phyloP scores from a whole-genome alignment of 1,284 basidiomycete genomes.

The Hemileia vastatrix region DNA sequence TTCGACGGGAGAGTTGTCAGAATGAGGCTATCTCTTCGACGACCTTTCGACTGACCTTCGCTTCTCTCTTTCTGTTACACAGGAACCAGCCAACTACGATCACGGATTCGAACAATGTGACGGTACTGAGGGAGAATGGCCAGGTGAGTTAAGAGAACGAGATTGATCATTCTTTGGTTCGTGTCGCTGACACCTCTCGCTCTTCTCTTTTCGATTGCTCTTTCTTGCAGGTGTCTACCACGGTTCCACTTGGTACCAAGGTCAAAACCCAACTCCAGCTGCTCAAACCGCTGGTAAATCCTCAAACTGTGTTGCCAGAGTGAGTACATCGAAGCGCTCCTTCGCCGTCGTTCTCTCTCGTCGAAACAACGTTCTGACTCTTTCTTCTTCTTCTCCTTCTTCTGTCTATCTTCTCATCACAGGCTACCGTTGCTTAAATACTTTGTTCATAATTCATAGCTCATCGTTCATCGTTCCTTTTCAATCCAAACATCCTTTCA shows the following conservation, averaged over 20 bases:
- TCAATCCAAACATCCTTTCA: too few species aligned
- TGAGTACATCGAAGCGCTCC: neutral
- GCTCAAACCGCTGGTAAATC: neutral
- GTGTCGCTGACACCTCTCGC: too few species aligned
- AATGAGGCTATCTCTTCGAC: neutral
- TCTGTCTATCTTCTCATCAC: too few species aligned
- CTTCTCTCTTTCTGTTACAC: neutral
- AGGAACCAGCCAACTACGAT: conserved; percentile 36
- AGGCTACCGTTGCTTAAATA: too few species aligned
- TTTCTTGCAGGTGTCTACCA: conserved; percentile 31
- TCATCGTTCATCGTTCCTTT: too few species aligned
- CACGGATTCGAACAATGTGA: conserved; percentile 37
- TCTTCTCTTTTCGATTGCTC: neutral
- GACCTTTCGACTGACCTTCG: neutral
- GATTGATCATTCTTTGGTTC: too few species aligned
- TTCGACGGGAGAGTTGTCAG: too few species aligned
- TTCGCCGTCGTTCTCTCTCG: too few species aligned
- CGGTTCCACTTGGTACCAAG: conserved; percentile 37
- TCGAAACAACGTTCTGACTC: too few species aligned
- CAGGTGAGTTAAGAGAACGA: neutral
- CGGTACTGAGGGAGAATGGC: conserved; percentile 32
- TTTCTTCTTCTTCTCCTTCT: too few species aligned
- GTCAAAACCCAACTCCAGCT: conserved; percentile 6
- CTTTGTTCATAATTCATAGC: too few species aligned
- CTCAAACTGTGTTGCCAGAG: neutral